phyloP scores from a whole-genome alignment of 2,329 filamentous ascomycete genomes.

The Arachnomyces sp. region DNA sequence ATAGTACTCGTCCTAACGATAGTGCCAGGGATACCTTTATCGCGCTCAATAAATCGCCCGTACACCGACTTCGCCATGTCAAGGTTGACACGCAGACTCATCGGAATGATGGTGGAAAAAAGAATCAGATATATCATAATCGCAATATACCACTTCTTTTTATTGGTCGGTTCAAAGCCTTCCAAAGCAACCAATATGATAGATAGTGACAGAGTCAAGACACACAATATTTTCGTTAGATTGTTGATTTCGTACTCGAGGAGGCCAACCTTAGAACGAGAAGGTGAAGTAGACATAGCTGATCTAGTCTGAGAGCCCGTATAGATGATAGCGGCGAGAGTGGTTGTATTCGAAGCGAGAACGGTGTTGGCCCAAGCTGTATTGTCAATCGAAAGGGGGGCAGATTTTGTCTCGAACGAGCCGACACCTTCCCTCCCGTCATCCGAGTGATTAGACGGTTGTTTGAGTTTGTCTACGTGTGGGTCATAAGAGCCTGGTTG shows the following conservation, averaged over 20 bases:
- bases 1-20: conserved; percentile 96
- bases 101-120: conserved; percentile 98
- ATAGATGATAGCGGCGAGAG: conserved; percentile 85
- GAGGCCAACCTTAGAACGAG: conserved; percentile 86
- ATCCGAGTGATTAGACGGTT: conserved; percentile 13
- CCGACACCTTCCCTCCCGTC: conserved; percentile 14
- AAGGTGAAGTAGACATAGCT: conserved; percentile 83
- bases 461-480: conserved; percentile 27
- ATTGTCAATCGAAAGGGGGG: conserved; percentile 85
- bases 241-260: conserved; percentile 96
- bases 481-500: conserved; percentile 40
- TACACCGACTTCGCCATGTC: conserved; percentile 97
- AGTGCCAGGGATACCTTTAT: conserved; percentile 81
- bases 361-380: conserved; percentile 98
- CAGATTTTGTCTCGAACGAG: conserved; percentile 44
- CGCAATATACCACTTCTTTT: conserved; percentile 77
- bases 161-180: conserved; percentile 56
- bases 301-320: conserved; percentile 91
- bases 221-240: conserved; percentile 89
- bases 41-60: conserved; percentile 88
- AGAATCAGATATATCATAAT: conserved; percentile 97
- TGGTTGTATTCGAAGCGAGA: conserved; percentile 83
- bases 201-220: conserved; percentile 77
- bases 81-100: conserved; percentile 90
- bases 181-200: conserved; percentile 82